Percentiles rank a stretch among this genome's conserved stretches.
These are phyloP conservation scores for Tuber borchii DNA, from an alignment of 495 filamentous ascomycete genomes.

Conservation along the genomic window DNA sequence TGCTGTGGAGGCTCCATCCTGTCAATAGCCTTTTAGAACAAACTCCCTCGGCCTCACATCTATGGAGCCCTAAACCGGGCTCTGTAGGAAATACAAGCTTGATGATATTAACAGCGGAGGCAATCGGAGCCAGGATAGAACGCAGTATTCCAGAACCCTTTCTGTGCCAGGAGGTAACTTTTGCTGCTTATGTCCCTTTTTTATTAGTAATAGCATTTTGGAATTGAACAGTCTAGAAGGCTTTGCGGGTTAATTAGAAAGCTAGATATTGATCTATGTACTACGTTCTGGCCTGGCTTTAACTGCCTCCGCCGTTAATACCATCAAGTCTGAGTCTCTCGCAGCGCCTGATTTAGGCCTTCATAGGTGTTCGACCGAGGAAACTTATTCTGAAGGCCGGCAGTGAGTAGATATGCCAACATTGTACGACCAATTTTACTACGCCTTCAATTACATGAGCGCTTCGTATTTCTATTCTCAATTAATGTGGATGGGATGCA, in stretches of 20 bases:
- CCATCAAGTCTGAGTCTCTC: background rate
- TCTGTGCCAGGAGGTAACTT: too few species aligned
- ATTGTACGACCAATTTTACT: background rate
- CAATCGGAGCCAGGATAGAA: background rate
- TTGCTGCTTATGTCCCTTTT: too few species aligned
- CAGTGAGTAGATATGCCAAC: background rate
- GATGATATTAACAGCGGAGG: background rate
- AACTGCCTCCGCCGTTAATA: background rate
- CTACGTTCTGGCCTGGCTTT: background rate
- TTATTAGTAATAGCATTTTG: background rate
- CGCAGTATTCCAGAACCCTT: too few species aligned
- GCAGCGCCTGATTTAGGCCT: background rate
- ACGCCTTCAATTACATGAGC: background rate
- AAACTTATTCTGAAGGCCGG: background rate
- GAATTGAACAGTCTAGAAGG: background rate
- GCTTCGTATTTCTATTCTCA: background rate
- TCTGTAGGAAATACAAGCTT: background rate
- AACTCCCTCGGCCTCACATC: background rate
- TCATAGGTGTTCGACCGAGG: background rate
- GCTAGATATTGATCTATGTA: background rate
- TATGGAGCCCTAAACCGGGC: background rate
- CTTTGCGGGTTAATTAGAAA: background rate
- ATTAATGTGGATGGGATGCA: background rate
- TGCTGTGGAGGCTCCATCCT: background rate
- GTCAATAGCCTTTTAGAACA: background rate